Evolutionary conservation across 2,329 filamentous ascomycete genomes (phyloP).

Genomic region (Incumbomyces lentus): DNA sequence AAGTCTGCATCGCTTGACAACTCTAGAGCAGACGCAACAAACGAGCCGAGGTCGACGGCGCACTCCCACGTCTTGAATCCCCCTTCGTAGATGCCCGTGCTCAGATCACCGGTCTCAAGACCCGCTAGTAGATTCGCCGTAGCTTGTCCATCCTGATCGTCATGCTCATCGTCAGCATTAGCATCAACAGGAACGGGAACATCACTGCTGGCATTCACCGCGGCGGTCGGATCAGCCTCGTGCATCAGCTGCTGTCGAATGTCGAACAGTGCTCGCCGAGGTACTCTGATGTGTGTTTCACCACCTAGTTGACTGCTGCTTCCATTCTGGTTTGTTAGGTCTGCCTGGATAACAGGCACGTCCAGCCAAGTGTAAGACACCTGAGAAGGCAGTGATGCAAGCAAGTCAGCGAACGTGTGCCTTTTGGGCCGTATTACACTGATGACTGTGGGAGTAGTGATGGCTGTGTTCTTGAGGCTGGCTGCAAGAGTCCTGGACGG

Average conservation of each 20-base stretch:
- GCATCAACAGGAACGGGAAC: too few relatives aligned
- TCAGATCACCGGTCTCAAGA: conserved; percentile 44
- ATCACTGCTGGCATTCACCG: neutral
- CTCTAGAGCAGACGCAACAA: conserved; percentile 8
- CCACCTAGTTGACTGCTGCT: neutral
- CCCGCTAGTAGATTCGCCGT: conserved; percentile 36
- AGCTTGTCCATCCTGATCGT: conserved; percentile 18
- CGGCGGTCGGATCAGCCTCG: conserved; percentile 36
- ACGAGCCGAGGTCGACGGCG: conserved; percentile 47
- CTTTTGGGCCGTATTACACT: conserved; percentile 26
- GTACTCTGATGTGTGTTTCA: neutral
- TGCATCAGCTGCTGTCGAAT: conserved; percentile 55
- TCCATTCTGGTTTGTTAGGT: neutral
- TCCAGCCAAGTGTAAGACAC: conserved; percentile 47
- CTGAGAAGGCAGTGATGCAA: conserved; percentile 47
- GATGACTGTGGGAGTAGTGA: conserved; percentile 12
- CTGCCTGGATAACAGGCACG: conserved; percentile 29
- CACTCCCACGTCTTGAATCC: conserved; percentile 63
- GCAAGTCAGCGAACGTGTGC: conserved; percentile 40
- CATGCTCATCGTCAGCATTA: too few relatives aligned
- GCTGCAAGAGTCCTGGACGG: conserved; percentile 16
- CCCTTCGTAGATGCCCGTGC: conserved; percentile 51
- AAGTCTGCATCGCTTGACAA: conserved; percentile 26
- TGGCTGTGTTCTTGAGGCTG: conserved; percentile 7
- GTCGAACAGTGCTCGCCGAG: conserved; percentile 51